phyloP scores from a whole-genome alignment of 768 basidiomycete genomes.

The Lentinula lateritia region DNA sequence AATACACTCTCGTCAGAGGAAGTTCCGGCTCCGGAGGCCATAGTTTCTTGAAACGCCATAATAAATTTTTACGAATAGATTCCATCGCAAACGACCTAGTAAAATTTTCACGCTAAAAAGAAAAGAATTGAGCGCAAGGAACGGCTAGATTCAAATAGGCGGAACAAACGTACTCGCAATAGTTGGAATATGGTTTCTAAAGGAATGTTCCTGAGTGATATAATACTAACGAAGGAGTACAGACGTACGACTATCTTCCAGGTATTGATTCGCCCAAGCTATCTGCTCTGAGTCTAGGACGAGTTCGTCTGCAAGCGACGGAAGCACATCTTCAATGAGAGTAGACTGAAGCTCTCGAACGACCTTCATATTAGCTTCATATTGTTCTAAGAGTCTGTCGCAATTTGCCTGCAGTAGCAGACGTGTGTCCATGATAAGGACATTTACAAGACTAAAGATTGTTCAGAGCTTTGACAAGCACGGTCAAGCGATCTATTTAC shows the following conservation, averaged over 20 bases:
- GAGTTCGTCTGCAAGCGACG: constrained; percentile 55
- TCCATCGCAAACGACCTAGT: constrained; percentile 57
- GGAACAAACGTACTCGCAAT: constrained; percentile 43
- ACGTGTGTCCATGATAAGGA: constrained; percentile 16
- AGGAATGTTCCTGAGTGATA: neutral
- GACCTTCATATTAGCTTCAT: constrained; percentile 40
- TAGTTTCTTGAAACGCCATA: constrained; percentile 50
- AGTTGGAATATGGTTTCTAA: constrained; percentile 58
- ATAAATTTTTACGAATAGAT: constrained; percentile 45
- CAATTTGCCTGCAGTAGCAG: constrained; percentile 40
- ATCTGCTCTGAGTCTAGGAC: constrained; percentile 39
- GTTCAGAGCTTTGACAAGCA: no score
- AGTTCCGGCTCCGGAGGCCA: constrained; percentile 26
- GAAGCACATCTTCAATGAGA: constrained; percentile 52
- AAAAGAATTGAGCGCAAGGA: constrained; percentile 6
- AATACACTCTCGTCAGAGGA: constrained; percentile 36
- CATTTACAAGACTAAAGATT: neutral
- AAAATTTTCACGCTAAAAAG: constrained; percentile 59
- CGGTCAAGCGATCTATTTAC: neutral
- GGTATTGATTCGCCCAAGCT: constrained; percentile 56
- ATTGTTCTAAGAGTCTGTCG: constrained; percentile 43
- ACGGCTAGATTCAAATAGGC: constrained; percentile 5
- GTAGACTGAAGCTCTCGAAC: constrained; percentile 44
- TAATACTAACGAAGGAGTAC: neutral
- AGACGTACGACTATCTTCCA: constrained; percentile 58